phyloP scores from a whole-genome alignment of 2,329 filamentous ascomycete genomes.

The Trichoderma semiorbis region DNA sequence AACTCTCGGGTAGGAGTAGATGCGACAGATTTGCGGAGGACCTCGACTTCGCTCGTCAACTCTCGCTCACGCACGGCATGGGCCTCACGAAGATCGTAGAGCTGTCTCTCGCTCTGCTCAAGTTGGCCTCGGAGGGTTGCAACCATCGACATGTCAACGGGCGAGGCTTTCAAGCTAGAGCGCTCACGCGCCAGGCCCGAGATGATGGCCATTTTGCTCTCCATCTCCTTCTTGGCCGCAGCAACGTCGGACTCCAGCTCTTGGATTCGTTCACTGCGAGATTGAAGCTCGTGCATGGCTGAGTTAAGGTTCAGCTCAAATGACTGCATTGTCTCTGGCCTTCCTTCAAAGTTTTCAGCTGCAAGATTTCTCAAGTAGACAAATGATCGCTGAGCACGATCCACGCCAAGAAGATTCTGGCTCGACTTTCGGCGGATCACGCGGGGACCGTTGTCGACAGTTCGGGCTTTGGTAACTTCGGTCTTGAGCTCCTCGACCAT shows the following conservation, averaged over 20 bases:
- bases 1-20: slow-evolving; percentile 20
- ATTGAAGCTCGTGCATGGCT: slow-evolving; percentile 88
- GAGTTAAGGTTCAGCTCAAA: slow-evolving; percentile 90
- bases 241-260: slow-evolving; percentile 82
- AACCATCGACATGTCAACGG: slow-evolving; percentile 88
- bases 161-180: slow-evolving; percentile 77
- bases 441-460: slow-evolving; percentile 57
- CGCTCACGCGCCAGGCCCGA: slow-evolving; percentile 89
- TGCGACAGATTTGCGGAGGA: slow-evolving; percentile 56
- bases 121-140: slow-evolving; percentile 84
- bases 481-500: slow-evolving; percentile 89
- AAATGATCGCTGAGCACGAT: slow-evolving; percentile 88
- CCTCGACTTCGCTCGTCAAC: slow-evolving; percentile 67
- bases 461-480: slow-evolving; percentile 75
- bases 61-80: slow-evolving; percentile 74
- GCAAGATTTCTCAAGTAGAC: slow-evolving; percentile 86
- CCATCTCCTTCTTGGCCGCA: slow-evolving; percentile 90
- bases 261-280: slow-evolving; percentile 83
- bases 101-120: slow-evolving; percentile 77
- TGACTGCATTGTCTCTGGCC: slow-evolving; percentile 82
- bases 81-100: slow-evolving; percentile 67
- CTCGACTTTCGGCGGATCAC: slow-evolving; percentile 91
- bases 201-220: slow-evolving; percentile 93
- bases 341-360: slow-evolving; percentile 74
- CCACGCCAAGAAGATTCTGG: slow-evolving; percentile 80